These are phyloP conservation scores for Acidomyces sp. DNA, from an alignment of 495 filamentous ascomycete species.

Conservation along the genomic window DNA sequence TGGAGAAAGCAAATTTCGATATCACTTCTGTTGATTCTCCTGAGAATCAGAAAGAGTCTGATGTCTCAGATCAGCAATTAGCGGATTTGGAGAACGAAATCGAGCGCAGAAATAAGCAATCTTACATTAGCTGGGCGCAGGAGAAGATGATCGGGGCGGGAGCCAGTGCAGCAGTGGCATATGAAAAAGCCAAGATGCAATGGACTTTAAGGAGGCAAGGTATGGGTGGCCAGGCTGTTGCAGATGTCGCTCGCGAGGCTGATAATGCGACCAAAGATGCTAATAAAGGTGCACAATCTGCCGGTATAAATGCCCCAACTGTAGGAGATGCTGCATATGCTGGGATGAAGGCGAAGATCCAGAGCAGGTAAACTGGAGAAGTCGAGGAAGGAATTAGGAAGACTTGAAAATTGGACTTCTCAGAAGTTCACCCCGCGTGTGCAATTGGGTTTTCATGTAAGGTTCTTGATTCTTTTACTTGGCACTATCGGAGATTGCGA, in stretches of 20 bases:
- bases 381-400: too few relatives aligned
- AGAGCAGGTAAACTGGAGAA: too few relatives aligned
- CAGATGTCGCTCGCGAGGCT: background rate
- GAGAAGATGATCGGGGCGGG: constrained; percentile 12
- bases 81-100: constrained; percentile 27
- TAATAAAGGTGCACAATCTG: background rate
- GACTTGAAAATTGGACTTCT: too few relatives aligned
- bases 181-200: constrained; percentile 16
- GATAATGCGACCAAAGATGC: background rate
- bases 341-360: too few relatives aligned
- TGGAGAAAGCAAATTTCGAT: constrained; percentile 23
- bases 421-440: too few relatives aligned
- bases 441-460: too few relatives aligned
- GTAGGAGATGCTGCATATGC: constrained; percentile 3
- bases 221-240: background rate
- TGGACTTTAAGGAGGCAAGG: constrained; percentile 6
- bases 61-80: constrained; percentile 23
- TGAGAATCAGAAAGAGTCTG: constrained; percentile 6
- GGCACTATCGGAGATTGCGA: too few relatives aligned
- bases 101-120: constrained; percentile 26
- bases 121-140: constrained; percentile 22
- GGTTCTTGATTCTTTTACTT: too few relatives aligned
- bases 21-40: background rate
- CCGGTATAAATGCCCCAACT: background rate
- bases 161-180: constrained; percentile 7